Evolutionary conservation across 164 flowering plant species (phyloP), one percentile per base, ranked within the genome.

Genomic region (Vitis cinerea): DNA sequence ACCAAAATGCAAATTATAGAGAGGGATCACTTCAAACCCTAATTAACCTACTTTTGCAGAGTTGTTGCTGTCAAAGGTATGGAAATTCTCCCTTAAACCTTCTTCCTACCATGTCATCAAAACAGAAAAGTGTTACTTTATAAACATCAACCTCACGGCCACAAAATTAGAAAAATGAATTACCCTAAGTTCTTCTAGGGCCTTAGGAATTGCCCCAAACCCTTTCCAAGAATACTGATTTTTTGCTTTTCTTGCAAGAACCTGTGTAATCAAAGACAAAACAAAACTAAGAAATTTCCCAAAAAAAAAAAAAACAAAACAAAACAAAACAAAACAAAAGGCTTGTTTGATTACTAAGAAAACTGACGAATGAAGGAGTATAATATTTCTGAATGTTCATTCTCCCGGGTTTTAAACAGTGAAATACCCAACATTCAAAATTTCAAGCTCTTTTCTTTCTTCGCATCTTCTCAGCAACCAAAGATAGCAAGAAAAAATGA

Each of bases 141-240:
- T 31, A 52, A 60, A 59, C 27, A 8, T 13, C 9, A 16, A 23
- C 14, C 59, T 37, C 14, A 15, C n/a, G 23, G 9, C 50, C 55
- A 54, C 12, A n/a, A 15, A 15, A 2, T 14, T 44, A 19, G 9
- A 48, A 48, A 55, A 8, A 17, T 17, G 0, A 54, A 66, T 44
- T 75, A 96, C 99, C 86, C 85, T 90, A 7, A 96, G 88, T 61
- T 71, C 77, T 52, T 85, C 66, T 50, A 93, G 67, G 56, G 97
- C 91, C 64, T 71, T 69, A 3, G 97, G 99, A 27, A 92, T 88
- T 17, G 80, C 97, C 13, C 61, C 81, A 71, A 87, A 90, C 9
- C 99, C 99, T 61, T 85, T 93, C 99, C 98, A 96, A 48, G 81
- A 69, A 63, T 96, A 93, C 75, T 77, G 78, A 73, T 96, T 96